Evolutionary conservation across 306 rosid species (phyloP), one percentile per base, ranked within the genome.

Genomic region (Cotoneaster glaucophyllus): DNA sequence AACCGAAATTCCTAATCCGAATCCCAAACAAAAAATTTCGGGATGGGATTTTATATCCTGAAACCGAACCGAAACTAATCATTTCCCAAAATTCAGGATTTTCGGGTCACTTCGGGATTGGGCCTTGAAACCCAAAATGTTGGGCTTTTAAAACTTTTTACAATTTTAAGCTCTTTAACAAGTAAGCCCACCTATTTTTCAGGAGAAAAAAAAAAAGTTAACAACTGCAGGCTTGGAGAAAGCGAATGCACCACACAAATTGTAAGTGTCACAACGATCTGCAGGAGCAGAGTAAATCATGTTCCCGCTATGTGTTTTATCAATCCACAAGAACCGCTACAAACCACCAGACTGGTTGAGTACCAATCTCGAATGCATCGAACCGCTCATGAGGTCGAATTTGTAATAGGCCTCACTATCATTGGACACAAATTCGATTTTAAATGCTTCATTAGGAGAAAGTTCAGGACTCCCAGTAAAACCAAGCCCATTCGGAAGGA

Each of bases 381-480:
- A 71, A 14, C 13, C 9, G 17, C 79, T 67, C 25, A 19, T 74
- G 48, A 84, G 87, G 11, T 17, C 45, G 65, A 79, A 87, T 21
- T 70, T 69, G 76, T 69, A 91, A 66, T 69, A 84, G 3, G 81
- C 66, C 53, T 87, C 89, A 66, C 81, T 74, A 37, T 78, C 26
- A 59, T 73, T 86, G 8, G 44, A 63, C 12, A 79, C 82, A 66
- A 87, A 79, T 11, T 71, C 7, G 69, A 18, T 85, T 43, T 70
- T 70, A 43, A 11, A 70, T 41, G 18, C 76, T 70, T 54, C 62
- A 85, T 7, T 73, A 41, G 1, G 80, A 84, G 29, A 63, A 86
- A 11, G 69, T 90, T 90, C 93, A 86, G 86, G 29, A 82, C 86
- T 4, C 91, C 54, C 67, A n/a, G 54, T 24, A 19, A 72, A 37